These are phyloP conservation scores for Pleurotus giganteus DNA, from an alignment of 768 basidiomycete genomes.

Conservation along the genomic window DNA sequence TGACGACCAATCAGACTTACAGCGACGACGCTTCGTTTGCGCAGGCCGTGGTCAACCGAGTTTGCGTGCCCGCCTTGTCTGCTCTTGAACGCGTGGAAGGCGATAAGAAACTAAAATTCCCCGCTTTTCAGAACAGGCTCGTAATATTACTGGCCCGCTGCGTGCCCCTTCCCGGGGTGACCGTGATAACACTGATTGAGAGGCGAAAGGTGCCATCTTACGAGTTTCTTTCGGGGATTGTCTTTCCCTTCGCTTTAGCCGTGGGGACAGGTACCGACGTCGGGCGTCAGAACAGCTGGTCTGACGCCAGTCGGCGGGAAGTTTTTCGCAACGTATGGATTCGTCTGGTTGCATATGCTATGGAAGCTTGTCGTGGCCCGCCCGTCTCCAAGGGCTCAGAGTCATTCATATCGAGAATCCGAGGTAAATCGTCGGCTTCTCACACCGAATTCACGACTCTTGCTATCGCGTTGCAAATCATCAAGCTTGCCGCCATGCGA, in stretches of 20 bases:
- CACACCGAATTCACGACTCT: conserved; percentile 37
- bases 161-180: conserved; percentile 46
- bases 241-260: conserved; percentile 58
- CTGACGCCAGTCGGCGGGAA: conserved; percentile 45
- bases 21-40: conserved; percentile 52
- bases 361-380: conserved; percentile 43
- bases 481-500: conserved; percentile 66
- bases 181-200: conserved; percentile 57
- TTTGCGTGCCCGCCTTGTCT: conserved; percentile 44
- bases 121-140: conserved; percentile 39
- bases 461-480: conserved; percentile 57
- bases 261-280: conserved; percentile 51
- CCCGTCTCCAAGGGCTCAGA: conserved; percentile 40
- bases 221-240: conserved; percentile 59
- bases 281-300: conserved; percentile 34
- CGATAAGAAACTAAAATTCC: conserved; percentile 36
- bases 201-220: conserved; percentile 47
- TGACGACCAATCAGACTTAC: conserved; percentile 45
- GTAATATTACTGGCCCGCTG: conserved; percentile 41
- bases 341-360: conserved; percentile 57
- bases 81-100: conserved; percentile 45
- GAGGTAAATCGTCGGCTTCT: conserved; percentile 2
- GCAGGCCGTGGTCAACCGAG: conserved; percentile 39
- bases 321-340: conserved; percentile 53
- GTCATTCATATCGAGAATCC: conserved; percentile 21